These are phyloP conservation scores for Candida alai DNA, from an alignment of 805 yeast genomes.

Conservation along the genomic window DNA sequence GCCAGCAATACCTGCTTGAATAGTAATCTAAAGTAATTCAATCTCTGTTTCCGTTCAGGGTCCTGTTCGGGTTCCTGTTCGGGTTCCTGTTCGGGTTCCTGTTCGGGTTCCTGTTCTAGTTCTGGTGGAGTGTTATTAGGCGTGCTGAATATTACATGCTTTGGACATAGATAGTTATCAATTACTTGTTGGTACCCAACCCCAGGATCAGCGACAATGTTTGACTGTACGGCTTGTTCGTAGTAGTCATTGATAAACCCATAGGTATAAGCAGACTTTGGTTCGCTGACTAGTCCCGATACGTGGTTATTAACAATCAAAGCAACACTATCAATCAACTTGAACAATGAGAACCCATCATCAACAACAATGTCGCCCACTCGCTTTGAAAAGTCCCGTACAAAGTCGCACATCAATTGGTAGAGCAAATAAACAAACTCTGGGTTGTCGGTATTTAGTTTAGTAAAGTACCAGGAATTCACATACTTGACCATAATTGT, in stretches of 20 bases:
- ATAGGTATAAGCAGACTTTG: constrained; percentile 8
- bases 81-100: too few relatives aligned
- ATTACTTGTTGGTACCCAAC: too few relatives aligned
- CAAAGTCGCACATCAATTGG: constrained; percentile 20
- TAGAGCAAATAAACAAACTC: constrained; percentile 27
- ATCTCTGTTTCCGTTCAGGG: constrained; percentile 5
- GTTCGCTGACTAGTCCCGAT: constrained; percentile 12
- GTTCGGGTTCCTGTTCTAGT: too few relatives aligned
- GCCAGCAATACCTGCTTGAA: constrained; percentile 17
- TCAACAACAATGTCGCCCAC: constrained; percentile 9
- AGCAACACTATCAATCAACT: constrained; percentile 22
- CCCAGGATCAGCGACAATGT: constrained; percentile 11
- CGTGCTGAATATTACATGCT: constrained; percentile 5
- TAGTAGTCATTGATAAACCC: constrained; percentile 14
- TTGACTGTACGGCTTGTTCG: neutral
- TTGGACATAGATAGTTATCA: constrained; percentile 12
- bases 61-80: too few relatives aligned
- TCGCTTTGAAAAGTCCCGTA: constrained; percentile 21
- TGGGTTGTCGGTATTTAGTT: constrained; percentile 29
- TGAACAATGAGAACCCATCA: constrained; percentile 12
- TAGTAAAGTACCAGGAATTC: constrained; percentile 23
- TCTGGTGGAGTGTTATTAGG: too few relatives aligned
- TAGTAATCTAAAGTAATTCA: constrained; percentile 21
- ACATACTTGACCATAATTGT: constrained; percentile 22
- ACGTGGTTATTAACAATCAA: constrained; percentile 22